Percentiles rank a stretch among this genome's conserved stretches.
phyloP scores from a whole-genome alignment of 345 rosid genomes.

The Euphorbia peplus region DNA sequence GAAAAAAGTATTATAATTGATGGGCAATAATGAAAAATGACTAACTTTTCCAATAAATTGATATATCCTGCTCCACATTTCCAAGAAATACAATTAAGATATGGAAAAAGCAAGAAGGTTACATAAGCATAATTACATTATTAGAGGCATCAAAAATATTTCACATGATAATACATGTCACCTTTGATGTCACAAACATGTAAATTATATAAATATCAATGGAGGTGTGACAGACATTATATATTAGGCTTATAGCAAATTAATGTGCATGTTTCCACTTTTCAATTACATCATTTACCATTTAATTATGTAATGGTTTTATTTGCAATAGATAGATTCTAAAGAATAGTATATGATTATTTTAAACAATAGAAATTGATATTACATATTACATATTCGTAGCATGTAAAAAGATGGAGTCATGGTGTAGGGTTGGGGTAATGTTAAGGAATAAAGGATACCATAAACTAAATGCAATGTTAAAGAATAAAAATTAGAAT shows the following conservation, averaged over 20 bases:
- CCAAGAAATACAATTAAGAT: not conserved
- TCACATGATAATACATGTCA: not conserved
- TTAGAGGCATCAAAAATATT: not conserved
- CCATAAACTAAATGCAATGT: too few species aligned
- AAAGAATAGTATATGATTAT: too few species aligned
- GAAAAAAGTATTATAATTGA: not conserved
- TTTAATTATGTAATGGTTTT: too few species aligned
- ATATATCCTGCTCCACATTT: not conserved
- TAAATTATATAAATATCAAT: not conserved
- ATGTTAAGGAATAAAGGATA: too few species aligned
- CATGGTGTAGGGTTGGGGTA: too few species aligned
- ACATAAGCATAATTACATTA: not conserved
- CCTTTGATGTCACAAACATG: not conserved
- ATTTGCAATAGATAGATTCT: too few species aligned
- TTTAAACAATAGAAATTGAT: too few species aligned
- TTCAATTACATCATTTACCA: too few species aligned
- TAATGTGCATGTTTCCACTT: not conserved
- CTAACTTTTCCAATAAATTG: not conserved
- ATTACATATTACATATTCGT: too few species aligned
- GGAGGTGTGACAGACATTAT: not conserved
- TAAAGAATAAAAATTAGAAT: too few species aligned
- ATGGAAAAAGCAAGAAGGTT: not conserved
- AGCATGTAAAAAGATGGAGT: too few species aligned
- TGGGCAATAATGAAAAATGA: conserved; percentile 2
- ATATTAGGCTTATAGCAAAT: not conserved